Percentiles rank a stretch among this genome's conserved stretches.
Evolutionary conservation across 2,329 filamentous ascomycete species (phyloP).

Genomic region (Fusarium pseudonygamai): DNA sequence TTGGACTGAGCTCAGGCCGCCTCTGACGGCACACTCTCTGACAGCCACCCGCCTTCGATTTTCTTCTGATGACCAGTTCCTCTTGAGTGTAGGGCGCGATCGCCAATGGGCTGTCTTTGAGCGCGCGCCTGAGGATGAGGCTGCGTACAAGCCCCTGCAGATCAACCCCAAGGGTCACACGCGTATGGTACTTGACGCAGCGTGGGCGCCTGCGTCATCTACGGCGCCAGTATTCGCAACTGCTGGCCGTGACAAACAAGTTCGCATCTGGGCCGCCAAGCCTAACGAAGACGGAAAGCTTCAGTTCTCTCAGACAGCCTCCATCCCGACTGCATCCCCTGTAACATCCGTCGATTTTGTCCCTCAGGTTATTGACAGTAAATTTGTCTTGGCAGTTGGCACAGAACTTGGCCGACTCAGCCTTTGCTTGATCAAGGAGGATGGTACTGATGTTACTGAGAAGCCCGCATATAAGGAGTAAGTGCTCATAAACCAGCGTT

Average conservation of each 20-base stretch:
- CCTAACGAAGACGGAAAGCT: slow-evolving; percentile 44
- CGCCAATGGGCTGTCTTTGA: slow-evolving; percentile 89
- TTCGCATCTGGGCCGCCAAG: slow-evolving; percentile 73
- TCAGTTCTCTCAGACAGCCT: slow-evolving; percentile 62
- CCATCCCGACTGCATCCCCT: slow-evolving; percentile 65
- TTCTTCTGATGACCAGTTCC: slow-evolving; percentile 74
- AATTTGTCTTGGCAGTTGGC: slow-evolving; percentile 62
- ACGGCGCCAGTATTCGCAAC: slow-evolving; percentile 74
- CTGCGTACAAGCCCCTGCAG: slow-evolving; percentile 66
- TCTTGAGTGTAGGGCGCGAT: slow-evolving; percentile 91
- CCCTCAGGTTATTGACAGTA: slow-evolving; percentile 44
- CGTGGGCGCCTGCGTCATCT: slow-evolving; percentile 75
- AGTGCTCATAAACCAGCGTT: slow-evolving; percentile 34
- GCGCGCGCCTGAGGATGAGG: slow-evolving; percentile 52
- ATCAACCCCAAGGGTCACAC: slow-evolving; percentile 86
- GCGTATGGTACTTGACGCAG: slow-evolving; percentile 89
- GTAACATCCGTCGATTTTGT: slow-evolving; percentile 79
- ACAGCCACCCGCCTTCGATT: slow-evolving; percentile 88
- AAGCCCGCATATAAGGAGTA: slow-evolving; percentile 52
- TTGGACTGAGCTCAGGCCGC: slow-evolving; percentile 88
- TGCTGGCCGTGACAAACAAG: slow-evolving; percentile 86
- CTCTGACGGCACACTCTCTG: slow-evolving; percentile 84
- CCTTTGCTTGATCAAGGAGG: slow-evolving; percentile 53
- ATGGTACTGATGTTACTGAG: slow-evolving; percentile 51
- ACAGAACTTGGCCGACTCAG: slow-evolving; percentile 63